Conservation (phyloP, 306 rosid species). For the Dryas drummondii region DNA sequence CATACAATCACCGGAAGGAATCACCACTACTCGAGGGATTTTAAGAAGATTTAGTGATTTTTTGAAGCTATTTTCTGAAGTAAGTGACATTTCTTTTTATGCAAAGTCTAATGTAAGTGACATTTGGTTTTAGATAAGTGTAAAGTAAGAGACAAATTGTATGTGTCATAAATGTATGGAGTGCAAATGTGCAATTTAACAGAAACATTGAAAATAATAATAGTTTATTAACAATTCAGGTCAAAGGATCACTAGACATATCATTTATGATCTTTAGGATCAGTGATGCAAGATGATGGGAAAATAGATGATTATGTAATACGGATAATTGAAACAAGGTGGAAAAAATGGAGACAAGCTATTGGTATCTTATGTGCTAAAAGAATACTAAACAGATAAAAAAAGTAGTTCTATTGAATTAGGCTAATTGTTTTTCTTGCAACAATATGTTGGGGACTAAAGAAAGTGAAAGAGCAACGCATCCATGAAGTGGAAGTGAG, state of each 20-base stretch:
- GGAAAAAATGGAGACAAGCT: background rate
- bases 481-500: background rate
- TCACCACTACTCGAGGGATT: conserved; percentile 58
- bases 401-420: background rate
- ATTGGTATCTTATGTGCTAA: background rate
- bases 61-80: conserved; percentile 62
- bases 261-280: background rate
- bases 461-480: background rate
- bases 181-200: background rate
- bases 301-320: background rate
- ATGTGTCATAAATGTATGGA: background rate
- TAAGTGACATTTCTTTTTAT: conserved; percentile 31
- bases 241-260: background rate
- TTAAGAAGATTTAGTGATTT: conserved; percentile 82
- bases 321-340: background rate
- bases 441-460: background rate
- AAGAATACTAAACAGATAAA: background rate
- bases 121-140: background rate
- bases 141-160: background rate
- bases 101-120: background rate
- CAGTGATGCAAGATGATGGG: background rate
- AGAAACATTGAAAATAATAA: background rate
- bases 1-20: conserved; percentile 77
- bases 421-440: background rate
- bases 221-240: background rate